These are phyloP conservation scores for Cicer bijugum DNA, from an alignment of 306 rosid species.

Conservation along the genomic window DNA sequence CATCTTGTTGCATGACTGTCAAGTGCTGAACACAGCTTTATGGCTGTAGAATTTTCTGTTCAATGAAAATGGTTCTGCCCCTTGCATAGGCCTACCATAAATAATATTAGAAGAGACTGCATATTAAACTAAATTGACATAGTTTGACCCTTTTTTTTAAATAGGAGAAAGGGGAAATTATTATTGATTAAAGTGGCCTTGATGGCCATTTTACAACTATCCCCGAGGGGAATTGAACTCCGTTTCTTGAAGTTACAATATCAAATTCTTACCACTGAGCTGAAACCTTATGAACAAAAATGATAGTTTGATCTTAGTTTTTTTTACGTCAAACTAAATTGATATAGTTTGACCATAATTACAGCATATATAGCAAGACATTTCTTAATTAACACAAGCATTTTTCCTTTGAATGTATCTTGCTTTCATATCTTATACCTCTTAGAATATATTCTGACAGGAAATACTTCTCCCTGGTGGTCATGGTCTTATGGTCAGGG, in stretches of 20 bases:
- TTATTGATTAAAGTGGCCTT: not conserved
- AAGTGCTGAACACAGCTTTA: slow-evolving; percentile 13
- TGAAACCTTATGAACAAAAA: too few species aligned
- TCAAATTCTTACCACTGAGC: not conserved
- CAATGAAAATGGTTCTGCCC: not conserved
- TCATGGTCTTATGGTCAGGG: slow-evolving; percentile 97
- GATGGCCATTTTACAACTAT: not conserved
- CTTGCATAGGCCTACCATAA: not conserved
- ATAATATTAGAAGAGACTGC: not conserved
- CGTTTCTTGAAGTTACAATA: not conserved
- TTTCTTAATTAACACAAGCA: not conserved
- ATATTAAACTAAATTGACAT: not conserved
- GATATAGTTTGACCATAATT: not conserved
- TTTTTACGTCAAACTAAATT: not conserved
- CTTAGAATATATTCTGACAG: slow-evolving; percentile 49
- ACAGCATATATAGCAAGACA: slow-evolving; percentile 4
- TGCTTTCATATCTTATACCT: slow-evolving; percentile 13
- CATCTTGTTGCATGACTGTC: slow-evolving; percentile 1
- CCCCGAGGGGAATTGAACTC: not conserved
- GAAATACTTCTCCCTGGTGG: slow-evolving; percentile 98
- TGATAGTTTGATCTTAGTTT: too few species aligned
- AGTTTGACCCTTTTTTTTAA: not conserved
- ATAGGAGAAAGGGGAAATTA: too few species aligned
- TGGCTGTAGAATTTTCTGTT: slow-evolving; percentile 16
- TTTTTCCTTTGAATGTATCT: not conserved